phyloP scores from a whole-genome alignment of 306 rosid genomes.

The Prunus padus region DNA sequence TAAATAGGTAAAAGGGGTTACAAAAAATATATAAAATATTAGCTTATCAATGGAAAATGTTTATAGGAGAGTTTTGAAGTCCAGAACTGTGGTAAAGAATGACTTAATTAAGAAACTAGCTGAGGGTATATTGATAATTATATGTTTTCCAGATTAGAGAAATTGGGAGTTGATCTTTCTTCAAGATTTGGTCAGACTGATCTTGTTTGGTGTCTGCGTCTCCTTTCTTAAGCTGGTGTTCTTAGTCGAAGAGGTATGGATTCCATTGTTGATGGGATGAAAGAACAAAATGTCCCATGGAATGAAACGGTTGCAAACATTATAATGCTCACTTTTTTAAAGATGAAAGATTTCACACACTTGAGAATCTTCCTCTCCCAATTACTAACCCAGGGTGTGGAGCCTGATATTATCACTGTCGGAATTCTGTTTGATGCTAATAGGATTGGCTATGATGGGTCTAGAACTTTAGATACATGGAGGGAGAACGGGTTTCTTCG shows the following conservation, averaged over 20 bases:
- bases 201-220: slow-evolving; percentile 62
- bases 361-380: slow-evolving; percentile 48
- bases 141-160: slow-evolving; percentile 68
- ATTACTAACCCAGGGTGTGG: slow-evolving; percentile 34
- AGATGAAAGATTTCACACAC: slow-evolving; percentile 63
- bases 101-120: slow-evolving; percentile 64
- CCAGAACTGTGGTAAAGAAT: slow-evolving; percentile 44
- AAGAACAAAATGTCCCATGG: slow-evolving; percentile 38
- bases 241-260: slow-evolving; percentile 66
- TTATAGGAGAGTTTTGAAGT: slow-evolving; percentile 43
- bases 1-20: too few relatives aligned
- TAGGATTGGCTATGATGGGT: slow-evolving; percentile 53
- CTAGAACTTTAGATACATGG: slow-evolving; percentile 46
- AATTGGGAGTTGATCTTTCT: slow-evolving; percentile 53
- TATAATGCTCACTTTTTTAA: slow-evolving; percentile 58
- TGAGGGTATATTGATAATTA: slow-evolving; percentile 49
- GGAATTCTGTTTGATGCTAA: slow-evolving; percentile 66
- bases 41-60: too few relatives aligned
- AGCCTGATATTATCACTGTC: slow-evolving; percentile 55
- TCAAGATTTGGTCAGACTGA: slow-evolving; percentile 39
- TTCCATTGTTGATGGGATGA: slow-evolving; percentile 51
- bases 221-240: slow-evolving; percentile 68
- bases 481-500: slow-evolving; percentile 48
- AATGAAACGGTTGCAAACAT: slow-evolving; percentile 53
- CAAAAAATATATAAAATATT: too few relatives aligned